Evolutionary conservation across 2,329 filamentous ascomycete species (phyloP).

Genomic region (Aureobasidium melanogenum): DNA sequence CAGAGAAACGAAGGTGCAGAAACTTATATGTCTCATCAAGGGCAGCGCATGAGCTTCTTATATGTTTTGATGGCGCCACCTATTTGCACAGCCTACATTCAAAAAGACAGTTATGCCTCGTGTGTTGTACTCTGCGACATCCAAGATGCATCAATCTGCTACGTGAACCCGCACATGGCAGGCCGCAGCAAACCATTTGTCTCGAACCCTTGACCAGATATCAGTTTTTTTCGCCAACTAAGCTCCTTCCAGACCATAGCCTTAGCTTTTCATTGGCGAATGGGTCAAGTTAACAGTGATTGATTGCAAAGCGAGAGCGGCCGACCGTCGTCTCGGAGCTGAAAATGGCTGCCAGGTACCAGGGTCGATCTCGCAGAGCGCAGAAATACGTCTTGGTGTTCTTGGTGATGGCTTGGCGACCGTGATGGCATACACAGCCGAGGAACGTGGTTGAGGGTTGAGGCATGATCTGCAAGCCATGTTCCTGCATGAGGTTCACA

Average conservation of each 20-base stretch:
- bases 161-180: neutral
- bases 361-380: neutral
- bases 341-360: neutral
- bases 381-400: neutral
- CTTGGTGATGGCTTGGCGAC: neutral
- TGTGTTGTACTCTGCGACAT: neutral
- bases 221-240: neutral
- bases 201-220: neutral
- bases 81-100: neutral
- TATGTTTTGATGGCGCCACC: neutral
- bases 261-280: neutral
- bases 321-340: neutral
- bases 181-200: conserved; percentile 1
- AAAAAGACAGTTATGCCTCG: neutral
- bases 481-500: neutral
- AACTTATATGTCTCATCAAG: neutral
- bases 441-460: conserved; percentile 1
- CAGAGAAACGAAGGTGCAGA: neutral
- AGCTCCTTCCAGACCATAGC: neutral
- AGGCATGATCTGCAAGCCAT: neutral
- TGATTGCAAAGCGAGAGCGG: neutral
- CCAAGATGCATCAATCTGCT: neutral
- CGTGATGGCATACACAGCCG: conserved; percentile 4
- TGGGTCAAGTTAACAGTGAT: neutral
- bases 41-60: neutral